These are phyloP conservation scores for Morella rubra DNA, from an alignment of 306 rosid genomes.

Conservation along the genomic window DNA sequence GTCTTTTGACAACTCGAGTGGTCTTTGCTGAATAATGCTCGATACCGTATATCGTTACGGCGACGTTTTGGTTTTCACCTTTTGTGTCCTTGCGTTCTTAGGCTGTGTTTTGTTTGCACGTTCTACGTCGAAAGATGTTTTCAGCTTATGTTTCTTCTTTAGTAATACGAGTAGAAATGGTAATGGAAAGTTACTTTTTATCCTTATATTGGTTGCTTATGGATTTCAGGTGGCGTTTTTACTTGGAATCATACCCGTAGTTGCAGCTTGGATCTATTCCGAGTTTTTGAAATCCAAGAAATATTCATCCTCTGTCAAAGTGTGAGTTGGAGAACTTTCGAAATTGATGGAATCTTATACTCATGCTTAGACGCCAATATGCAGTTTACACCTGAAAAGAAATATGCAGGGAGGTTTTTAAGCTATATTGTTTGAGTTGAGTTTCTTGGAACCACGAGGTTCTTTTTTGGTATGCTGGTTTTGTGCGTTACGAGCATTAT, in stretches of 20 bases:
- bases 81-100: neutral
- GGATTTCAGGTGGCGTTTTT: slow-evolving; percentile 58
- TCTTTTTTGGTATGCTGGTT: too few relatives aligned
- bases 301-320: slow-evolving; percentile 47
- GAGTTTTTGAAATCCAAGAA: slow-evolving; percentile 75
- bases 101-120: neutral
- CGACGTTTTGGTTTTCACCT: neutral
- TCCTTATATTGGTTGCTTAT: neutral
- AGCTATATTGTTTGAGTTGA: too few relatives aligned
- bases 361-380: neutral
- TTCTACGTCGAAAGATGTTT: neutral
- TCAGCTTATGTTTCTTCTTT: neutral
- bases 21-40: neutral
- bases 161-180: neutral
- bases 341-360: neutral
- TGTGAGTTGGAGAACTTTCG: slow-evolving; percentile 44
- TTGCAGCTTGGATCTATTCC: slow-evolving; percentile 72
- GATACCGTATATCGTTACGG: neutral
- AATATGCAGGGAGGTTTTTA: too few relatives aligned
- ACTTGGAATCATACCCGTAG: slow-evolving; percentile 62
- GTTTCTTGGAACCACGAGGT: too few relatives aligned
- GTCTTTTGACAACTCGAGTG: too few relatives aligned
- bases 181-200: too few relatives aligned
- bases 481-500: too few relatives aligned
- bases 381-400: too few relatives aligned